Evolutionary conservation across 2,329 filamentous ascomycete species (phyloP).

Genomic region (Orbilia blumenaviensis): DNA sequence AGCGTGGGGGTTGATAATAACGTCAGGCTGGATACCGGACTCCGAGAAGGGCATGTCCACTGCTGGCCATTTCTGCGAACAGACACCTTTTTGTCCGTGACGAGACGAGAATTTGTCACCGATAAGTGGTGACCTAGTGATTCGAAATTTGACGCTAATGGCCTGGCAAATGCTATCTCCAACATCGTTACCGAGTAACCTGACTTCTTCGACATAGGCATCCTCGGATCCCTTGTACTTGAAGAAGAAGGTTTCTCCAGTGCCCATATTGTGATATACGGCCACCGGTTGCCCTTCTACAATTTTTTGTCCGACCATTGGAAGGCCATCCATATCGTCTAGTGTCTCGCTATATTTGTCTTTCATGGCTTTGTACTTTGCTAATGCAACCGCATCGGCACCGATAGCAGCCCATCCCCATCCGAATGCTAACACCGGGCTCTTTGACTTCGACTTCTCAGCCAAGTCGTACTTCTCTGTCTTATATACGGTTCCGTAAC

Average conservation of each 20-base stretch:
- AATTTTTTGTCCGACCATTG: conserved; percentile 79
- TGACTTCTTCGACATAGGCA: conserved; percentile 90
- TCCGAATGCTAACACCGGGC: conserved; percentile 41
- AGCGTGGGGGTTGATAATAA: conserved; percentile 99
- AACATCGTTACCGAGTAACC: conserved; percentile 82
- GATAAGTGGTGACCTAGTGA: conserved; percentile 89
- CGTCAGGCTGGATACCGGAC: conserved; percentile 92
- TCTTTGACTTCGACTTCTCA: conserved; percentile 48
- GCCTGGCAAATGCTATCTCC: conserved; percentile 85
- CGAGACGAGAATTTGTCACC: conserved; percentile 99
- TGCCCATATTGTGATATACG: conserved; percentile 79
- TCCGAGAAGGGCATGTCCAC: conserved; percentile 97
- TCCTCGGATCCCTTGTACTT: conserved; percentile 93
- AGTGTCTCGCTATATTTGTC: conserved; percentile 48
- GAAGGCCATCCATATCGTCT: conserved; percentile 82
- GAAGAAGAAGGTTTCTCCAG: conserved; percentile 80
- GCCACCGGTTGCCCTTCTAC: conserved; percentile 84
- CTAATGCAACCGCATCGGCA: conserved; percentile 27
- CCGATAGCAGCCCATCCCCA: conserved; percentile 52
- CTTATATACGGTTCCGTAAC: conserved; percentile 96
- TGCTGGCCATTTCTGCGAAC: conserved; percentile 92
- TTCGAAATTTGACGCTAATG: conserved; percentile 89
- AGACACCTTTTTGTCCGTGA: conserved; percentile 97
- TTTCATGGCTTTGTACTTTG: conserved; percentile 45
- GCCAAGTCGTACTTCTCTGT: conserved; percentile 87